Percentiles rank a stretch among this genome's conserved stretches.
Conservation (phyloP, 257 asterid species). For the Primulina tabacum region DNA sequence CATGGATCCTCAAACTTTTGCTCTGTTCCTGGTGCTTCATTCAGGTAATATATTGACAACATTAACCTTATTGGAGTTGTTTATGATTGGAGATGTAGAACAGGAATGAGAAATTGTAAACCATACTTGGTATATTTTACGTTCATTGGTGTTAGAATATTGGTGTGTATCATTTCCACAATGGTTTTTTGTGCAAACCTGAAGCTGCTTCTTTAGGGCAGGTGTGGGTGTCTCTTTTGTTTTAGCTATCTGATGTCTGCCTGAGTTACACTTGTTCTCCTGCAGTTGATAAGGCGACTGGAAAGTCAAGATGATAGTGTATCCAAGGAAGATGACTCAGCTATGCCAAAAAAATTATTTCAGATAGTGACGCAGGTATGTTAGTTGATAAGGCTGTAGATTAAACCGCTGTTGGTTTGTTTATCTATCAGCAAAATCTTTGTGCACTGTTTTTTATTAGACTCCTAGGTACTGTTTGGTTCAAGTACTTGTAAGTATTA, state of each 20-base stretch:
- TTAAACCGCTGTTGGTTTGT: background rate
- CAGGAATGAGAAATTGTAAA: conserved; percentile 6
- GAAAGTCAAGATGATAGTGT: conserved; percentile 64
- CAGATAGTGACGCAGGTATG: conserved; percentile 78
- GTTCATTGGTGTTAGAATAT: background rate
- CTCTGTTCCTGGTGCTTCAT: conserved; percentile 10
- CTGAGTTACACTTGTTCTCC: conserved; percentile 11
- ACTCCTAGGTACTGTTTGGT: too few relatives aligned
- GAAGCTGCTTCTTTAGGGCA: too few relatives aligned
- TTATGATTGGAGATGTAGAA: conserved; percentile 15
- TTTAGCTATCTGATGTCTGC: conserved; percentile 15
- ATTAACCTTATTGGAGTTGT: conserved; percentile 4
- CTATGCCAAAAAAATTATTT: conserved; percentile 75
- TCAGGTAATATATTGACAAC: conserved; percentile 6
- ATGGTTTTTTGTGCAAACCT: too few relatives aligned
- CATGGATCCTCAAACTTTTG: background rate
- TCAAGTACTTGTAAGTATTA: too few relatives aligned
- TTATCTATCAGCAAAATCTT: conserved; percentile 14
- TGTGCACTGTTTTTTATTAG: conserved; percentile 12
- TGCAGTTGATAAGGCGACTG: conserved; percentile 82
- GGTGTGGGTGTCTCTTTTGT: too few relatives aligned
- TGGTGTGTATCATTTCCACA: too few relatives aligned
- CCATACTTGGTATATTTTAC: conserved; percentile 5
- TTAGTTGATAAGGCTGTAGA: background rate
- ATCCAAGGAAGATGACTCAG: conserved; percentile 63